Base-by-base conservation (phyloP, 106 monocot genomes). In the Alisma plantagoaquatica region DNA sequence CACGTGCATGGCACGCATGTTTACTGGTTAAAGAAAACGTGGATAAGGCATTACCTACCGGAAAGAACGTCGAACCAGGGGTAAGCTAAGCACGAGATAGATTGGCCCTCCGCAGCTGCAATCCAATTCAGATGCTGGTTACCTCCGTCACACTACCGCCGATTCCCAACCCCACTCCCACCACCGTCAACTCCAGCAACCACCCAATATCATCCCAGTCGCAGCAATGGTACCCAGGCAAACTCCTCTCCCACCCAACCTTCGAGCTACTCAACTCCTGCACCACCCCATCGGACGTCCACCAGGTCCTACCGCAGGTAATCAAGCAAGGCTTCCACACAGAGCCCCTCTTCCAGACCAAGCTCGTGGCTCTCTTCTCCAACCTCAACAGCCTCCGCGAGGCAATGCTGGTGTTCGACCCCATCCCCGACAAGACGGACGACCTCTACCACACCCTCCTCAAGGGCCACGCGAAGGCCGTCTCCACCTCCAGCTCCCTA, bases 371-470 rank as follows among this genome's bases (percentile, higher is more conserved):
- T 28, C 74, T 81, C 62, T 72, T 78, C 81, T 71, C 75, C 64
- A 65, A 58, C 23, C 70, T 72, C 47, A 77, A 75, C 45, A 3
- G 3, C 62, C 71, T 80, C 65, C 29, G 21, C 15, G 68, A 81
- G 10, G 86, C 86, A 14, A 41, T 57, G 18, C 29, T 49, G 8
- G 57, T 77, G 52, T 77, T 87, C 69, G 64, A 64, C 53, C 64
- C 71, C 57, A 24, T 75, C 30, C 51, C 16, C 23, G 24, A 66
- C 8, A 77, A 69, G 47, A 14, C 44, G 46, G 62, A 74, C 12
- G 72, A 87, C 54, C 69, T 87, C 61, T 78, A 72, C 69, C 74
- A 75, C 62, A 66, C 62, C 21, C 17, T 87, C 10, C 81, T 87
- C 68, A 73, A 64, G 19, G 75, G 70, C 29, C 60, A 73, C 24